These are phyloP conservation scores for Galeopsis tetrahit DNA, from an alignment of 257 asterid genomes.

Conservation along the genomic window DNA sequence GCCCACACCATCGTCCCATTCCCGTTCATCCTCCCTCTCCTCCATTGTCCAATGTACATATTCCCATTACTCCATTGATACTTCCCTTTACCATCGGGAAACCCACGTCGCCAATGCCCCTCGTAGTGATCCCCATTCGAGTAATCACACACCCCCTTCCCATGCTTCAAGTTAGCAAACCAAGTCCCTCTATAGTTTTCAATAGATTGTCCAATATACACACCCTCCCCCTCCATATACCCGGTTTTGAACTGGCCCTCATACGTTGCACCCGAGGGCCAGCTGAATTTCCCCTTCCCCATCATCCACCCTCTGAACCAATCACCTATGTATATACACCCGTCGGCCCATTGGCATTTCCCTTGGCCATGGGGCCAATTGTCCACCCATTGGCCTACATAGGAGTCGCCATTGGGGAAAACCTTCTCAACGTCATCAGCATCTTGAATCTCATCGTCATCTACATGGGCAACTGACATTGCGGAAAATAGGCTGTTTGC, in stretches of 20 bases:
- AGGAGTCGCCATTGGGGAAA: constrained; percentile 67
- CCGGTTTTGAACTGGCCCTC: constrained; percentile 84
- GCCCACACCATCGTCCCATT: constrained; percentile 83
- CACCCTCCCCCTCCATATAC: constrained; percentile 85
- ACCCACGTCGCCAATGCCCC: constrained; percentile 74
- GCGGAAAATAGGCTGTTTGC: constrained; percentile 66
- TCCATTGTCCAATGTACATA: constrained; percentile 89
- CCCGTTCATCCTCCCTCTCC: constrained; percentile 71
- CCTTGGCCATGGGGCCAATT: constrained; percentile 74
- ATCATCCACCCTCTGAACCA: constrained; percentile 75
- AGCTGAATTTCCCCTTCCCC: constrained; percentile 77
- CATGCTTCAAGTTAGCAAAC: constrained; percentile 69
- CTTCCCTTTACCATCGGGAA: constrained; percentile 82
- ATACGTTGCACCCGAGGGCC: constrained; percentile 91
- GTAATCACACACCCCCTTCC: constrained; percentile 65
- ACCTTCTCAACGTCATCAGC: constrained; percentile 59
- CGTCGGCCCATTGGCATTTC: constrained; percentile 77
- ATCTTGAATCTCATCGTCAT: constrained; percentile 59
- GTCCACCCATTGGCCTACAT: constrained; percentile 82
- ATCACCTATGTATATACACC: constrained; percentile 78
- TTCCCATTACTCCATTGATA: constrained; percentile 84
- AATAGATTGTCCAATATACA: constrained; percentile 55
- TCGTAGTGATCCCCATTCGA: constrained; percentile 75
- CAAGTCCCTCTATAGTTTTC: constrained; percentile 75
- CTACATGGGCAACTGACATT: constrained; percentile 97